Evolutionary conservation across 306 rosid genomes (phyloP).

Genomic region (Glycine latifolia): DNA sequence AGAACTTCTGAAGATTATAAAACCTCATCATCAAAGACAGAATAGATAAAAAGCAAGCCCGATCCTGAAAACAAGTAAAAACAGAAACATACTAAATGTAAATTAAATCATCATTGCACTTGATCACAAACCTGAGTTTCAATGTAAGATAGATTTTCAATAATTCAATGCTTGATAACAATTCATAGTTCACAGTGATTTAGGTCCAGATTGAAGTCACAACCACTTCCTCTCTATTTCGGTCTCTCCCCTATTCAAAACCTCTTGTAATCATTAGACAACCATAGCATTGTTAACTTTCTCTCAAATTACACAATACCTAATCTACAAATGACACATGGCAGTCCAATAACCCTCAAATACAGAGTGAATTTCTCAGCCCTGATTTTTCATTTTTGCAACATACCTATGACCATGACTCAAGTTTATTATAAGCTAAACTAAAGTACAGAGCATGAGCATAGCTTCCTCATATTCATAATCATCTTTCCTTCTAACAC

Average conservation of each 20-base stretch:
- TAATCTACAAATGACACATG: background rate
- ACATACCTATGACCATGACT: background rate
- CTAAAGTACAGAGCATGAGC: background rate
- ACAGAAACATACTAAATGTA: conserved; percentile 26
- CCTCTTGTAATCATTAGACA: background rate
- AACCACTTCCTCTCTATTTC: background rate
- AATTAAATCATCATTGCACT: conserved; percentile 18
- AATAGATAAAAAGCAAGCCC: conserved; percentile 17
- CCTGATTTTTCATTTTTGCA: background rate
- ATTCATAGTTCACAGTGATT: background rate
- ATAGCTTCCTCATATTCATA: conserved; percentile 15
- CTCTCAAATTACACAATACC: background rate
- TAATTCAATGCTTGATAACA: background rate
- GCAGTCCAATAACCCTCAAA: conserved; percentile 2
- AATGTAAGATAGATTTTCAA: background rate
- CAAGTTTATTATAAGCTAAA: conserved; percentile 12
- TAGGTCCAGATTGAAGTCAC: background rate
- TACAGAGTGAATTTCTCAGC: too few species aligned
- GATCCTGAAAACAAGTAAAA: conserved; percentile 12
- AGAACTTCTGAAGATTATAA: conserved; percentile 36
- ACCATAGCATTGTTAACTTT: background rate
- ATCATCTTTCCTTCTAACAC: conserved; percentile 5
- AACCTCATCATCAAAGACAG: conserved; percentile 26
- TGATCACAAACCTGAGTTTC: background rate
- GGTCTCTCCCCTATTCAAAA: conserved; percentile 14